Base-by-base conservation (phyloP, 331 rosid genomes). In the Rosa hybrid region DNA sequence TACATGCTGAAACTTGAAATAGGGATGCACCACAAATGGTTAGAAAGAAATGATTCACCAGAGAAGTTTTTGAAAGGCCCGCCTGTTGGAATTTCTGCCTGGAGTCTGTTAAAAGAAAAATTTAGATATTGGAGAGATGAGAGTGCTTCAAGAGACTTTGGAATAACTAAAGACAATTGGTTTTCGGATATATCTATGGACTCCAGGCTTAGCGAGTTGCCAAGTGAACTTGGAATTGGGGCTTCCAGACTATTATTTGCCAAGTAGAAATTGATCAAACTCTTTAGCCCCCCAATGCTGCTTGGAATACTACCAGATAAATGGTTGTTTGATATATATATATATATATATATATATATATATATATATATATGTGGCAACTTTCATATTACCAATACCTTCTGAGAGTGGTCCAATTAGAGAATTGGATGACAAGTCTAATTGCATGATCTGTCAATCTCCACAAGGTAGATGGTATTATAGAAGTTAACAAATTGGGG, bases 31-130 rank as follows among this genome's bases (percentile, higher is more conserved):
- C 87, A 76, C 92, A 83, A 3, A 27, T 39, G 73, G 63, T 87
- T 89, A 38, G 74, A 68, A 54, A 68, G 49, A 75, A 87, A 89
- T 71, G 89, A 87, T 17, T 73, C 39, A 70, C 76, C 69, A 4
- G 83, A 81, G 56, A 83, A 81, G 27, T 81, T 78, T 23, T 6
- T 41, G 54, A 89, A 84, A 1, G 50, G 46, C 18, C 86, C 82
- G n/a, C 71, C 72, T 13, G 21, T 21, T 48, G 92, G 92, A 77
- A 86, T 83, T 75, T 82, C 83, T 42, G 90, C 92, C 69, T 45
- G 49, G 20, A 89, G 74, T 38, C 23, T 71, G 51, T 86, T 86
- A 70, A 75, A 82, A 11, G 90, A 86, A 0, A 86, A 79, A 71
- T 88, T 82, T 20, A 88, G 69, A 41, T 46, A 70, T 21, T 72